These are phyloP conservation scores for Hypoxylon sp. DNA, from an alignment of 2,329 filamentous ascomycete species.

Conservation along the genomic window DNA sequence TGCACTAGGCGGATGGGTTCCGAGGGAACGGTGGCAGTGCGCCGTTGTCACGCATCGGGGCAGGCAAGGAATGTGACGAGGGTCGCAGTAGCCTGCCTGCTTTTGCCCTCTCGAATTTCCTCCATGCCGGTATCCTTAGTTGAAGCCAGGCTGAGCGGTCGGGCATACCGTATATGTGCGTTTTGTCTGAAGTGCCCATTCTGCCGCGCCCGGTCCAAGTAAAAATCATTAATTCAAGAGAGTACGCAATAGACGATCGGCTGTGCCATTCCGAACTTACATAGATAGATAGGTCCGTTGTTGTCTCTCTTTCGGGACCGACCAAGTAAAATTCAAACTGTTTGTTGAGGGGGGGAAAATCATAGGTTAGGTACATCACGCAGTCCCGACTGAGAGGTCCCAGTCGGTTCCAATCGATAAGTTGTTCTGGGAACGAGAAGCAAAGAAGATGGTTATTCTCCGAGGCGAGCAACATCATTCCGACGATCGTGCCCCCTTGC, in stretches of 20 bases:
- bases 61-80: constrained; percentile 36
- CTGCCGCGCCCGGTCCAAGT: constrained; percentile 1
- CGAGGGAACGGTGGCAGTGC: constrained; percentile 42
- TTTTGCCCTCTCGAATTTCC: constrained; percentile 20
- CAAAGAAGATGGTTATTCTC: constrained; percentile 39
- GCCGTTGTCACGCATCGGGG: constrained; percentile 38
- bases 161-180: constrained; percentile 12
- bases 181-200: constrained; percentile 18
- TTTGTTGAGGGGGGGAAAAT: constrained; percentile 5
- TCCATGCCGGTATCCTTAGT: constrained; percentile 26
- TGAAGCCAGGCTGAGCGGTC: constrained; percentile 6
- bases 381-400: constrained; percentile 28
- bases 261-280: constrained; percentile 29
- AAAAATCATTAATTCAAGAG: constrained; percentile 15
- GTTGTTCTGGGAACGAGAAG: constrained; percentile 40
- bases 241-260: constrained; percentile 25
- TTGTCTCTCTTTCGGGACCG: constrained; percentile 6
- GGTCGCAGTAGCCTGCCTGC: constrained; percentile 38
- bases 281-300: constrained; percentile 3
- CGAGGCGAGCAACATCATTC: constrained; percentile 33
- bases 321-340: constrained; percentile 5
- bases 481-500: constrained; percentile 31
- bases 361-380: constrained; percentile 29
- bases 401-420: constrained; percentile 36
- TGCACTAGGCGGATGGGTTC: constrained; percentile 18